A percentile compares a stretch with the other conserved stretches of the same genome.
Conservation (phyloP, 192 early-diverging fungal species). For the Linnemannia exigua region DNA sequence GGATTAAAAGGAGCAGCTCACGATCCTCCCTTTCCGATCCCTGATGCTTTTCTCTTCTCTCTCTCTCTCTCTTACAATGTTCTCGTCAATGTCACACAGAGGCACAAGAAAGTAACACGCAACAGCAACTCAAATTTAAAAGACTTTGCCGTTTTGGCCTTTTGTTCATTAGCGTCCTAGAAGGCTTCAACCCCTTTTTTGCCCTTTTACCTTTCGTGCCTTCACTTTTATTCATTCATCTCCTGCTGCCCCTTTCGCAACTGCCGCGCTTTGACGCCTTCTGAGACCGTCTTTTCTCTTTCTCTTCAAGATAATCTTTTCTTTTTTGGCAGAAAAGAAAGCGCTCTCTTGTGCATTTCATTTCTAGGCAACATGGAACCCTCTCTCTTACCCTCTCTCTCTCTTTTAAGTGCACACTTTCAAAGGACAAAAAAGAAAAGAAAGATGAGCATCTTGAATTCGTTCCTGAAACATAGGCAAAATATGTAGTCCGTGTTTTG, state of each 20-base stretch:
- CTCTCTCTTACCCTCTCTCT: too few relatives aligned
- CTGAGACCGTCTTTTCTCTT: neutral
- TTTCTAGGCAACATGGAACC: too few relatives aligned
- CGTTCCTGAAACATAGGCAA: neutral
- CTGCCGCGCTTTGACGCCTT: neutral
- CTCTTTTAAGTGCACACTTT: too few relatives aligned
- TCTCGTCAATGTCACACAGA: neutral
- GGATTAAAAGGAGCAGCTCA: neutral
- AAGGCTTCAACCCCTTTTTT: neutral
- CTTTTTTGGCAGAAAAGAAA: neutral
- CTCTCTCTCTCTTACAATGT: neutral
- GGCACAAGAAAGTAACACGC: neutral
- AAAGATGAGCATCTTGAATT: neutral
- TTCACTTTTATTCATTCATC: neutral
- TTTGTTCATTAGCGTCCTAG: neutral
- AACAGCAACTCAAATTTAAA: neutral
- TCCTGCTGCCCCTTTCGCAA: neutral
- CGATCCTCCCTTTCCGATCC: neutral
- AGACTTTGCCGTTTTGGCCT: constrained; percentile 10
- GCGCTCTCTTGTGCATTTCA: neutral
- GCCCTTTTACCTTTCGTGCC: constrained; percentile 1
- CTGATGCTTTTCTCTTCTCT: neutral
- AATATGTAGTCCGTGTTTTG: neutral
- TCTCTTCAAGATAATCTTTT: neutral
- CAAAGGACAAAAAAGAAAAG: too few relatives aligned